Base-by-base conservation (phyloP, 2,329 filamentous ascomycete genomes). In the Colletotrichum cuscutae region DNA sequence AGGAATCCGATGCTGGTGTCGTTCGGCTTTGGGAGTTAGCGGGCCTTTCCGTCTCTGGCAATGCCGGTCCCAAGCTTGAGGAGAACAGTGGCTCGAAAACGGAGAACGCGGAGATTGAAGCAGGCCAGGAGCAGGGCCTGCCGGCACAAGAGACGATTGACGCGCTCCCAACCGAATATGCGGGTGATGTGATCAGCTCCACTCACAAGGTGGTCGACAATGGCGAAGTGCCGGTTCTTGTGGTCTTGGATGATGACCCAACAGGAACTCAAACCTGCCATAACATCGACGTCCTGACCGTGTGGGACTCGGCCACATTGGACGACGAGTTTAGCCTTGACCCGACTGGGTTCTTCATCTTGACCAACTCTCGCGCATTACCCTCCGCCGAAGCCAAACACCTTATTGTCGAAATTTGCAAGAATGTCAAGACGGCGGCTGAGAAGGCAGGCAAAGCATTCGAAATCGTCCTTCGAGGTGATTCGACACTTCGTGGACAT, bases 241-340 rank as follows among this genome's bases (percentile, higher is more conserved):
- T 87, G 5, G 81, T 81, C 1, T 81, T 87, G 6, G 88, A 90
- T 65, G 88, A 90, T 71, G 88, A 90, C 68, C 88, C 88, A 37
- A 90, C 89, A 0, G 88, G 88, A n/a, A 90, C 88, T 0, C 89
- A 90, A 76, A 90, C 89, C n/a, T 90, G 88, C 78, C 87, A 90
- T 77, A 84, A 87, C 75, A 86, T 91, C 72, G 79, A 82, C 62
- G 87, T 90, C 1, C 81, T 91, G 24, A 88, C 87, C 0, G 85
- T 86, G 5, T 90, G 88, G 88, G 85, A 87, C 70, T 75, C 83
- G 6, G 68, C 69, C 7, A 75, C 74, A 5, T 24, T 75, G 9
- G 59, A 72, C 7, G 24, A 59, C 9, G 72, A 75, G 30, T 75
- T 75, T n/a, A 61, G 63, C n/a, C 62, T 64, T 12, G 59, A 74